Evolutionary conservation across 768 basidiomycete genomes (phyloP).

Genomic region (Tubosaeta sp.): DNA sequence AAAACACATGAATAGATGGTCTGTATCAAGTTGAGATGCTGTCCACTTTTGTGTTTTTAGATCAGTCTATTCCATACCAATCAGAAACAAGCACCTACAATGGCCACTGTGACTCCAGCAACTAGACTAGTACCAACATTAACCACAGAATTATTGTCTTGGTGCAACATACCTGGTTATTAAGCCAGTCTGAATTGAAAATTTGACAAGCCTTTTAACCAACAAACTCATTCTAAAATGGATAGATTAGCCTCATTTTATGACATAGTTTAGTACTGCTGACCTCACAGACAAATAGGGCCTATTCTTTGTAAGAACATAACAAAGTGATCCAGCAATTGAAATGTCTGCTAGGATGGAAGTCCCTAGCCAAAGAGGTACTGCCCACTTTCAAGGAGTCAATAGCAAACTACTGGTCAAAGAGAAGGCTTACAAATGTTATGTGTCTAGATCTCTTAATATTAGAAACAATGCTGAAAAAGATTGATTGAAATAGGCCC

Average conservation of each 20-base stretch:
- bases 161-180: slow-evolving; percentile 17
- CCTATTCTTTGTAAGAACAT: slow-evolving; percentile 8
- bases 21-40: slow-evolving; percentile 10
- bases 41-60: slow-evolving; percentile 16
- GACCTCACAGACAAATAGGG: slow-evolving; percentile 12
- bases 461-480: not conserved
- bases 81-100: slow-evolving; percentile 15
- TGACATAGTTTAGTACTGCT: not conserved
- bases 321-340: slow-evolving; percentile 20
- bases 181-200: slow-evolving; percentile 26
- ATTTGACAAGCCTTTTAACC: slow-evolving; percentile 14
- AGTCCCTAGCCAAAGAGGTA: slow-evolving; percentile 19
- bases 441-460: not conserved
- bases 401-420: not conserved
- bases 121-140: slow-evolving; percentile 8
- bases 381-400: slow-evolving; percentile 14
- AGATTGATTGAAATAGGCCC: too few species aligned
- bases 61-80: not conserved
- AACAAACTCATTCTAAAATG: slow-evolving; percentile 11
- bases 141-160: not conserved
- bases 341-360: slow-evolving; percentile 18
- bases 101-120: slow-evolving; percentile 4
- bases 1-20: slow-evolving; percentile 23
- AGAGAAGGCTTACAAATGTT: not conserved
- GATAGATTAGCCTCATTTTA: not conserved